A percentile compares a stretch with the other conserved stretches of the same genome.
phyloP scores from a whole-genome alignment of 2,329 filamentous ascomycete species.

The Huntiella abstrusa region DNA sequence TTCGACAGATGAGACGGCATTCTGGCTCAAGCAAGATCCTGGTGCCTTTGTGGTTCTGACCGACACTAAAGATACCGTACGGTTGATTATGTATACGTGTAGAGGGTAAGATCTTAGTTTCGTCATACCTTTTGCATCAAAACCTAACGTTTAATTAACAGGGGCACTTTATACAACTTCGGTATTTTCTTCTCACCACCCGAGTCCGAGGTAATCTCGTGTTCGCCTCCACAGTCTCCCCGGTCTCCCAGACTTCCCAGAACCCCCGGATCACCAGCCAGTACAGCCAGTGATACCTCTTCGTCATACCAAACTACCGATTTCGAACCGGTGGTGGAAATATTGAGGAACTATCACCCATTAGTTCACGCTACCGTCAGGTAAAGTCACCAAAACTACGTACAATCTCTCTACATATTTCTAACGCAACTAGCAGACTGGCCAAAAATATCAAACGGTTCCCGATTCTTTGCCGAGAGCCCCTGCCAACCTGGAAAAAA shows the following conservation, averaged over 20 bases:
- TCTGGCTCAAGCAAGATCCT: constrained; percentile 15
- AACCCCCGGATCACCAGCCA: no score
- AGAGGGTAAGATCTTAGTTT: constrained; percentile 14
- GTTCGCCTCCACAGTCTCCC: neutral
- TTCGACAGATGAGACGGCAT: constrained; percentile 17
- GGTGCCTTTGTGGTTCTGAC: constrained; percentile 11
- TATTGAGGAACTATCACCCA: constrained; percentile 12
- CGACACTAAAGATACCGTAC: constrained; percentile 12
- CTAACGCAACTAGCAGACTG: constrained; percentile 15
- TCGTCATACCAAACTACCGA: neutral
- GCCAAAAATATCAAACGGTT: constrained; percentile 19
- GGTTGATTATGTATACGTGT: constrained; percentile 19
- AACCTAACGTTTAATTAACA: constrained; percentile 6
- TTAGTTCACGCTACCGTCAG: constrained; percentile 6
- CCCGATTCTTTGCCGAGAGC: constrained; percentile 20
- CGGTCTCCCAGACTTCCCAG: no score
- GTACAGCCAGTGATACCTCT: neutral
- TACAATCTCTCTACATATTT: neutral
- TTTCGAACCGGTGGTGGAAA: constrained; percentile 12
- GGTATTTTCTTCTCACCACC: constrained; percentile 16
- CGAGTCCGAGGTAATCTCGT: neutral
- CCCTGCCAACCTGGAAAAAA: constrained; percentile 18
- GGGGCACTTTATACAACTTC: constrained; percentile 20
- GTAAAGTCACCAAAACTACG: neutral
- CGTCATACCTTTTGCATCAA: no score